phyloP scores from a whole-genome alignment of 169 alveolate species.

The Plasmodium adleri region DNA sequence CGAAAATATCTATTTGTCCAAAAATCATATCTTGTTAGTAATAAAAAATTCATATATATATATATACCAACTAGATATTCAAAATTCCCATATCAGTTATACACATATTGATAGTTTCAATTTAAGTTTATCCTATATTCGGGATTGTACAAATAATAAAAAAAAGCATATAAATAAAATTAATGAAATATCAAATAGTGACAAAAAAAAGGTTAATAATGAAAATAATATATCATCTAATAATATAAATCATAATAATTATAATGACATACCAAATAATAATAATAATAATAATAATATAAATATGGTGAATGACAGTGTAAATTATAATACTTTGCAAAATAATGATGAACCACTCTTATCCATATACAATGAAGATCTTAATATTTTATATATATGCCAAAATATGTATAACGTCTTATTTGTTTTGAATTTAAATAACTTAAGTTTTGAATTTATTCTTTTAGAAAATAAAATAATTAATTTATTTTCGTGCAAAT shows the following conservation, averaged over 20 bases:
- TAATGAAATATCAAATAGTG: too few relatives aligned
- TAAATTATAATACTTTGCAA: background rate
- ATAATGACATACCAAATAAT: constrained; percentile 6
- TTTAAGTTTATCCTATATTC: background rate
- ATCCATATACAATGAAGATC: constrained; percentile 49
- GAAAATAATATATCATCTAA: too few relatives aligned
- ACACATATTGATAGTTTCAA: constrained; percentile 24
- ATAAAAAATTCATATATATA: constrained; percentile 31
- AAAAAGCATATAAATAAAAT: too few relatives aligned
- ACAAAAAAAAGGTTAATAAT: too few relatives aligned
- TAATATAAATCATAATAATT: background rate
- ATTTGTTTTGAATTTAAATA: constrained; percentile 25
- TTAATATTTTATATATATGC: constrained; percentile 49
- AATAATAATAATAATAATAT: constrained; percentile 1
- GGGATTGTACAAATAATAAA: too few relatives aligned
- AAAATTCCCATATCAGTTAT: constrained; percentile 22
- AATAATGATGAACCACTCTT: constrained; percentile 25
- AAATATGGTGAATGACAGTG: too few relatives aligned
- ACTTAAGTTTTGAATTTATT: constrained; percentile 34
- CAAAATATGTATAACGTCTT: constrained; percentile 12
- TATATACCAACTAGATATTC: constrained; percentile 32
- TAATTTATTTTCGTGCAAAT: constrained; percentile 41
- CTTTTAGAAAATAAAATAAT: constrained; percentile 39
- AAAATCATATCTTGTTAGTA: constrained; percentile 33
- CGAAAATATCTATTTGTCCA: constrained; percentile 55